phyloP scores from a whole-genome alignment of 345 rosid genomes.

The Eucalyptus leucophloia region DNA sequence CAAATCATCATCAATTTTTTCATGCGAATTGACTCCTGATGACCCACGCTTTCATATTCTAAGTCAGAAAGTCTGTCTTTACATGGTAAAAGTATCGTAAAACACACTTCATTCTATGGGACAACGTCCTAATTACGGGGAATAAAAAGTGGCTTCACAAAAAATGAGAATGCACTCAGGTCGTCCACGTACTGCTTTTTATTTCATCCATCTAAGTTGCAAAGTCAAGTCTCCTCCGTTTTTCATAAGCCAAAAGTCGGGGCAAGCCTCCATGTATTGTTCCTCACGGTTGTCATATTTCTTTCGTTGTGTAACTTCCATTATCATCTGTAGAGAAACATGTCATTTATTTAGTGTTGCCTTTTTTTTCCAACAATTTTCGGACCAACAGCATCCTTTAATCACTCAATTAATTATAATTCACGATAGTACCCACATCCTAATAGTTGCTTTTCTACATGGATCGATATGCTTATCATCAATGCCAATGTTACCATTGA shows the following conservation, averaged over 20 bases:
- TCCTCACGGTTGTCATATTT: not conserved
- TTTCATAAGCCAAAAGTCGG: not conserved
- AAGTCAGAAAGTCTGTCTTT: not conserved
- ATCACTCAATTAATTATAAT: not conserved
- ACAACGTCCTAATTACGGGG: too few relatives aligned
- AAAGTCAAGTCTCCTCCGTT: not conserved
- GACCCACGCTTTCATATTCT: not conserved
- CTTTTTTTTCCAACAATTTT: not conserved
- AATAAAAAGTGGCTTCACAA: too few relatives aligned
- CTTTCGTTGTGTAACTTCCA: not conserved
- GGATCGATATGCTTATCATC: not conserved
- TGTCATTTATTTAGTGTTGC: not conserved
- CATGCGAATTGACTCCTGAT: not conserved
- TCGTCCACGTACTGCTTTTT: too few relatives aligned
- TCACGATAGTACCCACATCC: not conserved
- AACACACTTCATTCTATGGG: not conserved
- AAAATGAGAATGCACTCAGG: too few relatives aligned
- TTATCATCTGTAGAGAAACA: accelerated
- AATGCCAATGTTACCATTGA: conserved; percentile 21
- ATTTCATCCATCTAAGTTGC: not conserved
- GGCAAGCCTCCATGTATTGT: not conserved
- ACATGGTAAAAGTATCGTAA: not conserved
- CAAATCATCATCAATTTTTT: not conserved
- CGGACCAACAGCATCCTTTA: accelerated
- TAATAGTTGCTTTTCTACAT: not conserved